Evolutionary conservation across 306 rosid genomes (phyloP), one percentile per base, ranked within the genome.

Genomic region (Fragaria iinumae): DNA sequence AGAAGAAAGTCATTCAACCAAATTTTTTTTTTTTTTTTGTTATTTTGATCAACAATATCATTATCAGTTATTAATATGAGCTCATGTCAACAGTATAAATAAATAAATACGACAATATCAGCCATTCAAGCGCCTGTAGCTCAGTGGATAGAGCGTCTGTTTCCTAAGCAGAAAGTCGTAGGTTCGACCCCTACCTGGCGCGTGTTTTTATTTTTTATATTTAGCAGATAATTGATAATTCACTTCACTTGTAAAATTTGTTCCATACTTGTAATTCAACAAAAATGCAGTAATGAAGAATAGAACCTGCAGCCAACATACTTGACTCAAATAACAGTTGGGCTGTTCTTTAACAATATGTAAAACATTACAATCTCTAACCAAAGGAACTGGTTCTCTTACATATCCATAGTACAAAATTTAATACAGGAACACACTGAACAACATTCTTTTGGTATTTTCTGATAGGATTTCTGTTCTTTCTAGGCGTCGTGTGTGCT

Each of bases 401-500:
- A 45, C 38, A n/a, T 11, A 57, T 6, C 59, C 27, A 20, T 50
- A 59, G 74, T 21, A 48, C 72, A 71, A 48, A 49, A 29, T 34
- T 71, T 41, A 78, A 45, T 0, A 11, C 0, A 16, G 43, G 11
- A 62, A 77, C 56, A 62, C 66, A 59, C 50, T 16, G 14, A 48
- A 48, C 44, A 23, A 21, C n/a, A 8, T 11, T 11, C 5, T 66
- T 53, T 18, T 5, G 68, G 1, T 56, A 7, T 18, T 36, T 6
- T 17, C 18, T 21, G 45, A 17, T n/a, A 21, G 59, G 71, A 43
- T 29, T 77, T 43, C 11, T 20, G 47, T 36, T 18, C 11, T 50
- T 48, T 82, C 86, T 91, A 96, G 3, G 80, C 84, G 36, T 96
- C 99, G 59, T 80, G 81, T 45, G 98, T 68, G 96, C 89, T 96